Evolutionary conservation across 2,329 filamentous ascomycete genomes (phyloP).

Genomic region (Penicillium sp.): DNA sequence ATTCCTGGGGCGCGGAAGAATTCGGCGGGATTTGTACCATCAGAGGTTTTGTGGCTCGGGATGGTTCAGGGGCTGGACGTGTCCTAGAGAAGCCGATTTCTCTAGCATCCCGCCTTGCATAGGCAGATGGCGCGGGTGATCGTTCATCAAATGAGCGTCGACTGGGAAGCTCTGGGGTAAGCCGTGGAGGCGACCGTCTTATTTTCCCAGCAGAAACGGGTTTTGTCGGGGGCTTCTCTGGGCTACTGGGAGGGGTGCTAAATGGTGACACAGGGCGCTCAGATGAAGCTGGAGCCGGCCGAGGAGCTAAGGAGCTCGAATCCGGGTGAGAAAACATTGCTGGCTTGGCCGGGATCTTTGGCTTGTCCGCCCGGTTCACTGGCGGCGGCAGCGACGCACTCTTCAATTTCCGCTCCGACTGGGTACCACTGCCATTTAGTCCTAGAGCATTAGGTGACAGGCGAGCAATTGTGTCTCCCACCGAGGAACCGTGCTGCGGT

Average conservation of each 20-base stretch:
- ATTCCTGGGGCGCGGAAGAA: constrained; percentile 18
- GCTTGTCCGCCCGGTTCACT: constrained; percentile 76
- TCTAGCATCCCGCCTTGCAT: constrained; percentile 23
- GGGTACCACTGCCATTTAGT: constrained; percentile 15
- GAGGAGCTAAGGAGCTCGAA: constrained; percentile 25
- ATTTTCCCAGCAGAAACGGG: constrained; percentile 13
- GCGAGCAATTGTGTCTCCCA: constrained; percentile 16
- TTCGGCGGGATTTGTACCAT: constrained; percentile 31
- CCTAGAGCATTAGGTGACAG: constrained; percentile 19
- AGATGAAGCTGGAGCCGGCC: constrained; percentile 23
- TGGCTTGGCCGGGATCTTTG: constrained; percentile 56
- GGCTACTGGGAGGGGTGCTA: constrained; percentile 75
- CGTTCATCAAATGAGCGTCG: constrained; percentile 30
- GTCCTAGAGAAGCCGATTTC: constrained; percentile 31
- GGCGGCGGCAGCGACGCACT: constrained; percentile 60
- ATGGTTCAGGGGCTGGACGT: constrained; percentile 26
- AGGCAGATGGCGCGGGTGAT: constrained; percentile 16
- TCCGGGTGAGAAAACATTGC: constrained; percentile 33
- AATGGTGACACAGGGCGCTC: constrained; percentile 68
- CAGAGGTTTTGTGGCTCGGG: constrained; percentile 29
- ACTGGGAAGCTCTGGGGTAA: constrained; percentile 25
- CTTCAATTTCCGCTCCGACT: constrained; percentile 32
- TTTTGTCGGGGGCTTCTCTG: constrained; percentile 52
- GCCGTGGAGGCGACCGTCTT: constrained; percentile 19
- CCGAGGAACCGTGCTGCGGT: constrained; percentile 27